phyloP scores from a whole-genome alignment of 345 rosid species.

The Eucalyptus regnans region DNA sequence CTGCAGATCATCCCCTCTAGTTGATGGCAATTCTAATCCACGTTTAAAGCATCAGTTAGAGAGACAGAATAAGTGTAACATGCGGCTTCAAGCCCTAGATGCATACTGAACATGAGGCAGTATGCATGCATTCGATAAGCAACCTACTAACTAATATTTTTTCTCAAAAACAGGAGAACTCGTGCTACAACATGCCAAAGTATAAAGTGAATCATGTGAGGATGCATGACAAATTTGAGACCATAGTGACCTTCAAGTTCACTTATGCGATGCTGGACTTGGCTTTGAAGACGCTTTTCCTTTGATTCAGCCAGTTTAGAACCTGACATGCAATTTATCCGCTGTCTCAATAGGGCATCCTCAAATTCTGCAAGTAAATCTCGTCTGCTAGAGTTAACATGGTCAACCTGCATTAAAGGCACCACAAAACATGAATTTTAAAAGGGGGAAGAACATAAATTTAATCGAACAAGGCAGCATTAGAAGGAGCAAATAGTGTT shows the following conservation, averaged over 20 bases:
- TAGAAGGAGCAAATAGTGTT: not conserved
- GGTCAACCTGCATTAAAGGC: constrained; percentile 21
- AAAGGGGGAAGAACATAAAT: not conserved
- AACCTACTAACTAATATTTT: not conserved
- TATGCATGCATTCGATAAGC: not conserved
- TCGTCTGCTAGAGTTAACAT: constrained; percentile 17
- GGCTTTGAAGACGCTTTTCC: constrained; percentile 48
- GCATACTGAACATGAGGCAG: not conserved
- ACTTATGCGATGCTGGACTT: constrained; percentile 50
- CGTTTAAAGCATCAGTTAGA: not conserved
- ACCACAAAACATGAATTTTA: not conserved
- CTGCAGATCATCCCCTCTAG: constrained; percentile 89
- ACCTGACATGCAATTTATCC: constrained; percentile 45
- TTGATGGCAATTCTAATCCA: constrained; percentile 75
- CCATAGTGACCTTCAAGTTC: constrained; percentile 72
- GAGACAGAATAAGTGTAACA: not conserved
- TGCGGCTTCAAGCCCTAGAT: not conserved
- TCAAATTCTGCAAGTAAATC: constrained; percentile 78
- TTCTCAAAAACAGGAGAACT: not conserved
- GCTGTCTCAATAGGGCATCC: constrained; percentile 65
- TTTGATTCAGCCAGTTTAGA: constrained; percentile 32
- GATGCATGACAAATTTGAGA: not conserved
- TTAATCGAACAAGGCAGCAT: not conserved
- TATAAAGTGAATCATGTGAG: not conserved
- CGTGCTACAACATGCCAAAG: not conserved